Evolutionary conservation across 306 rosid species (phyloP).

Genomic region (Sindora glabra): DNA sequence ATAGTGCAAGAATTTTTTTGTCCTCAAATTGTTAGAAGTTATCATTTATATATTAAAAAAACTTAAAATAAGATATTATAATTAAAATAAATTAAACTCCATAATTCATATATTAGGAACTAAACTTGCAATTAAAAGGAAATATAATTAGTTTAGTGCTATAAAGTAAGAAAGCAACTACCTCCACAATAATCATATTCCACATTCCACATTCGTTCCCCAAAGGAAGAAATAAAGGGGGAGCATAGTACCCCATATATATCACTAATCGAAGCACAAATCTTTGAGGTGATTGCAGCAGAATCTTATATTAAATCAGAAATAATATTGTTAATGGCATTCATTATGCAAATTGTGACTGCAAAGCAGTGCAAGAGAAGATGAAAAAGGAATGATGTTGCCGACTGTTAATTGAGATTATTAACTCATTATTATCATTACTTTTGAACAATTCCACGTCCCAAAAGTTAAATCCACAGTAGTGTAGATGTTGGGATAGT

Average conservation of each 20-base stretch:
- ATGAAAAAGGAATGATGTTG: conserved; percentile 7
- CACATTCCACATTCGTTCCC: background rate
- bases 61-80: no score
- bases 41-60: no score
- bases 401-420: conserved; percentile 16
- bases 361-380: background rate
- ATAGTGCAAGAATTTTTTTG: no score
- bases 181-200: conserved; percentile 9
- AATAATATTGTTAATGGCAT: background rate
- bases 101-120: no score
- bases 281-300: conserved; percentile 15
- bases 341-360: conserved; percentile 19
- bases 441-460: conserved; percentile 17
- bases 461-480: conserved; percentile 20
- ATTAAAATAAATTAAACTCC: no score
- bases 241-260: background rate
- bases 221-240: background rate
- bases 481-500: conserved; percentile 13
- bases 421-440: conserved; percentile 27
- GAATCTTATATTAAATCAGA: conserved; percentile 9
- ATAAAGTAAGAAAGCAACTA: conserved; percentile 10
- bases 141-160: no score
- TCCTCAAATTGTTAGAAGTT: no score
- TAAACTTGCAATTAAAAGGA: no score
- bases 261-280: background rate